Evolutionary conservation across 768 basidiomycete species (phyloP), one percentile per base, ranked within the genome.

Genomic region (Tylopilus sp.): DNA sequence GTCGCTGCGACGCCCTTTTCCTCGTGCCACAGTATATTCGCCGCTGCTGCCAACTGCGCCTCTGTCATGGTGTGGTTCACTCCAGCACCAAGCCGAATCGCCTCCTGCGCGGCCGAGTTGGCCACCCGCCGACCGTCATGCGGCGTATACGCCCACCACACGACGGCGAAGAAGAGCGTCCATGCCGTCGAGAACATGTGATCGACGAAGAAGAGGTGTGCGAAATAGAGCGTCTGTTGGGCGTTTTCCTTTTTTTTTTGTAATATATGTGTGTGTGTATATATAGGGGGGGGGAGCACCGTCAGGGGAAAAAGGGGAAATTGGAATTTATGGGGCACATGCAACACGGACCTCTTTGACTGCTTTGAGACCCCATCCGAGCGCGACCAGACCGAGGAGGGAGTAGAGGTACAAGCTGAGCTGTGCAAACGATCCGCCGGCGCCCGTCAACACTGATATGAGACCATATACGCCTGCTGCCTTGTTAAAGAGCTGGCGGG

Each of bases 401-500:
- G 95, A 98, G 74, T 99, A 99, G 18, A 94, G 76, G 70, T 98
- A 98, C 64, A 95, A 78, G 68, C 85, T 89, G 53, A 98, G 78
- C 71, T 99, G 97, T 0, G 88, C 84, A 58, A 93, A 83, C n/a
- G 87, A 85, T n/a, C 88, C 87, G n/a, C 90, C 92, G 26, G 90
- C 86, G 18, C 95, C 95, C 1, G 88, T 88, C 52, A 94, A 71
- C 50, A 94, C 80, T 6, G 94, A 95, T 52, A 99, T 85, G 51
- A 99, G 80, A 49, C 97, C 97, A 67, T 98, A 99, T 9, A 98
- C 82, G 45, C 97, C 95, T 18, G 97, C 95, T 44, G 95, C 95
- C 73, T 99, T 99, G 80, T 99, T 99, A 58, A 99, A 75, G 47
- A 93, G 72, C 89, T 90, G 62, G 22, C 7, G 9, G 12, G 44